Conservation (phyloP, 208 protist genomes). For the Herpetomonas tarakana region DNA sequence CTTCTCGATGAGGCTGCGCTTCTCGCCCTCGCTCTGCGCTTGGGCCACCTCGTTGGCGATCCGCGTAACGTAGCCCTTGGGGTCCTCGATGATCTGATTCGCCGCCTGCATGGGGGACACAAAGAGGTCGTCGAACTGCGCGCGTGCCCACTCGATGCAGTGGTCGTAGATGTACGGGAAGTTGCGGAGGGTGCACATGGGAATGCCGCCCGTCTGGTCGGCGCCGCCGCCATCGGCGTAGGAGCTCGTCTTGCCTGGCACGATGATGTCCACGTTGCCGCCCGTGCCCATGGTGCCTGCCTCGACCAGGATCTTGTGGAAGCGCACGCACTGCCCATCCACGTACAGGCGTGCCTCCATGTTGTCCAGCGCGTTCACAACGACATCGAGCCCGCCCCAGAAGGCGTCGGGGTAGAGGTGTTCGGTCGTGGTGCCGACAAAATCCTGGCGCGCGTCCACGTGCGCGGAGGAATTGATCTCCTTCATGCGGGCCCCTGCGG, state of each 20-base stretch:
- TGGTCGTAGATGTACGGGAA: conserved; percentile 99
- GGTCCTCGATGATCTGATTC: conserved; percentile 80
- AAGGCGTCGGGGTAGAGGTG: conserved; percentile 96
- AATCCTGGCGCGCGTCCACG: conserved; percentile 79
- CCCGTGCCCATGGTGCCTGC: conserved; percentile 99
- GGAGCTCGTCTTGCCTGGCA: conserved; percentile 97
- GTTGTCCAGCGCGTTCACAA: conserved; percentile 99
- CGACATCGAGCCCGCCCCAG: conserved; percentile 92
- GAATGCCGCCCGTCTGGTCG: conserved; percentile 96
- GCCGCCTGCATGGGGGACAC: conserved; percentile 81
- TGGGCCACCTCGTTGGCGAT: conserved; percentile 59
- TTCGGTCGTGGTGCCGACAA: conserved; percentile 96
- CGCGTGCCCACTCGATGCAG: conserved; percentile 96
- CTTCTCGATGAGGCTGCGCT: conserved; percentile 77
- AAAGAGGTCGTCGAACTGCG: conserved; percentile 92
- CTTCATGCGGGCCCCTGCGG: conserved; percentile 88
- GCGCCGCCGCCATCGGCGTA: conserved; percentile 97
- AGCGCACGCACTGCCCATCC: conserved; percentile 95
- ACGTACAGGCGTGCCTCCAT: conserved; percentile 96
- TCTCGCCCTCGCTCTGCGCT: conserved; percentile 65
- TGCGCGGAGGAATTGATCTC: conserved; percentile 95
- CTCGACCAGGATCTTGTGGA: conserved; percentile 98
- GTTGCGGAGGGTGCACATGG: conserved; percentile 99
- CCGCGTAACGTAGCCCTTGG: conserved; percentile 51
- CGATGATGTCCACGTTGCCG: conserved; percentile 97